Evolutionary conservation across 1,284 basidiomycete species (phyloP).

Genomic region (Ganoderma lucidum): DNA sequence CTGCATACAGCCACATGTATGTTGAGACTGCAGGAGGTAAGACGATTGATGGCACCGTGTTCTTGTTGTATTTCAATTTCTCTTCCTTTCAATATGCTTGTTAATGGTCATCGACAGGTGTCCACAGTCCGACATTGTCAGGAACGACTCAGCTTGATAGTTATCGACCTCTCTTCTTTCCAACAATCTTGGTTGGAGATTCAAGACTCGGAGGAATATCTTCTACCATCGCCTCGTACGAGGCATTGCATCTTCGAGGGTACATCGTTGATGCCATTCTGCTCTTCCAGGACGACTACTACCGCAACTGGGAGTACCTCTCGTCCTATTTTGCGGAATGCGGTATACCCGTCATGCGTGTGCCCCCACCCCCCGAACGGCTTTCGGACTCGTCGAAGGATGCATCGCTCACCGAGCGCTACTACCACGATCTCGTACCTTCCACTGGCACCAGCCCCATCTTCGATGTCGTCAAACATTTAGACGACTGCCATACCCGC

Average conservation of each 20-base stretch:
- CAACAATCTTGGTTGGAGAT: constrained; percentile 89
- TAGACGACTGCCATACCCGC: constrained; percentile 70
- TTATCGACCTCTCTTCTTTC: constrained; percentile 87
- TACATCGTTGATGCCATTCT: constrained; percentile 91
- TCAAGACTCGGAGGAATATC: constrained; percentile 94
- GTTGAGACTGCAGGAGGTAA: constrained; percentile 96
- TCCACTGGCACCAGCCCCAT: constrained; percentile 49
- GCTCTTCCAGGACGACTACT: constrained; percentile 88
- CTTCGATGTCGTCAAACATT: constrained; percentile 59
- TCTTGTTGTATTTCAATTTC: background rate
- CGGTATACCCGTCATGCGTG: constrained; percentile 65
- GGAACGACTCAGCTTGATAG: constrained; percentile 89
- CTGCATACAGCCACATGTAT: constrained; percentile 70
- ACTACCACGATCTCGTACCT: constrained; percentile 67
- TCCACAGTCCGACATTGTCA: constrained; percentile 90
- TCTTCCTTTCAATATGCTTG: background rate
- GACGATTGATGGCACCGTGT: constrained; percentile 30
- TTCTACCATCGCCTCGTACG: constrained; percentile 93
- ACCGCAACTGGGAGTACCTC: constrained; percentile 89
- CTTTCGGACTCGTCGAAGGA: constrained; percentile 60
- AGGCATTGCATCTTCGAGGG: constrained; percentile 89
- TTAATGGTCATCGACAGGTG: constrained; percentile 60
- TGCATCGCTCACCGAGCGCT: constrained; percentile 63
- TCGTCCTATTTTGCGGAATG: constrained; percentile 79
- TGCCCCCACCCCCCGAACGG: constrained; percentile 69